Evolutionary conservation across 768 basidiomycete genomes (phyloP), one percentile per base, ranked within the genome.

Genomic region (Neoboletus subvelutipes): DNA sequence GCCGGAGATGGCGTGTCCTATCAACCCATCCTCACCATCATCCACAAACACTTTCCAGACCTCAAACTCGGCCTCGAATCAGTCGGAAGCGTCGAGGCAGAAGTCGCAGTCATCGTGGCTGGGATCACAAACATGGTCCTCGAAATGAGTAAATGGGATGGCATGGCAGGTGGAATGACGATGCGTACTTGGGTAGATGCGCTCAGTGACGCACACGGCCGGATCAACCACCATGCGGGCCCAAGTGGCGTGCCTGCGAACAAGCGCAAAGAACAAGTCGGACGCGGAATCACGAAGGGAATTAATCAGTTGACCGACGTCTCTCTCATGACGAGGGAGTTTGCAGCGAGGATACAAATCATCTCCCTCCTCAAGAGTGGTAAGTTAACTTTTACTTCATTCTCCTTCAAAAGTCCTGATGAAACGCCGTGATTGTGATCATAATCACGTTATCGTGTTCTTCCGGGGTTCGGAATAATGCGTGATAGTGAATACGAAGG

Each of bases 1-100:
- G 77, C 81, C n/a, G 81, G 82, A 10, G 83, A 83, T 55, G 81
- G 81, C 6, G 76, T 83, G 46, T 79, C 80, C 29, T 80, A 78
- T 58, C 72, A 75, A 33, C 61, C 77, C 43, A 72, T 82, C 48
- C 63, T 83, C 55, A 58, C 72, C 49, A 67, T 68, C 36, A 75
- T 83, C 57, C 78, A 81, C 65, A 80, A 78, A 56, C 78, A 84
- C 69, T 77, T 83, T 57, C 77, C 80, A 28, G 67, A 77, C 13
- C 66, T 72, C 42, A 76, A 74, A 45, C 70, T 81, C 39, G 78
- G 78, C 47, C 65, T 82, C 48, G 80, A 82, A 57, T 70, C 73
- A 50, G 67, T 82, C 12, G 80, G 79, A 12, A 73, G 78, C 40
- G 67, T 70, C 18, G 82, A 83, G 34, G 67, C 68, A n/a, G 81